These are phyloP conservation scores for Tulasnella sp. DNA, from an alignment of 768 basidiomycete species.

Conservation along the genomic window DNA sequence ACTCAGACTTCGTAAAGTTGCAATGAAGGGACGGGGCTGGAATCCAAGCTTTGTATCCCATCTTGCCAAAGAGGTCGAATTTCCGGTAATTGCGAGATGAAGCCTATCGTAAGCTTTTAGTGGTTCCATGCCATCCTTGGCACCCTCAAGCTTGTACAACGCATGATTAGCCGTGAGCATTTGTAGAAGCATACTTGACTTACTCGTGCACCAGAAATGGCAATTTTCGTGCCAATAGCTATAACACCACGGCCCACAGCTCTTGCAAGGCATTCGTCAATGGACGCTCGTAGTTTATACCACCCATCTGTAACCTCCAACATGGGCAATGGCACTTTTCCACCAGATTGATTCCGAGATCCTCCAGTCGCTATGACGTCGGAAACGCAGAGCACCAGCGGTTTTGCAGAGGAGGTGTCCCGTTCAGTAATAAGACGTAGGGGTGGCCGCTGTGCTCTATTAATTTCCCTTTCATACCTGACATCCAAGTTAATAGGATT, in stretches of 20 bases:
- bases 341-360: conserved; percentile 27
- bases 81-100: conserved; percentile 58
- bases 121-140: conserved; percentile 67
- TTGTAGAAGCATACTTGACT: conserved; percentile 21
- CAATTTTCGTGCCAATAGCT: conserved; percentile 69
- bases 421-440: conserved; percentile 70
- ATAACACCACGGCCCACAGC: conserved; percentile 57
- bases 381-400: conserved; percentile 79
- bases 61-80: conserved; percentile 70
- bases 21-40: conserved; percentile 46
- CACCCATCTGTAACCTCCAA: conserved; percentile 96
- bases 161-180: conserved; percentile 6
- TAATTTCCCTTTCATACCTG: conserved; percentile 83
- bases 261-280: conserved; percentile 59
- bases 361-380: conserved; percentile 44
- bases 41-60: conserved; percentile 90
- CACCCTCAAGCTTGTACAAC: conserved; percentile 45
- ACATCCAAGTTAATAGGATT: not conserved
- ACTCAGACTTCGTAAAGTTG: conserved; percentile 65
- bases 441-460: conserved; percentile 63
- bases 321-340: conserved; percentile 36
- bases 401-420: conserved; percentile 63
- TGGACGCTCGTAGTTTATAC: conserved; percentile 70
- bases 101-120: conserved; percentile 65
- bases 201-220: conserved; percentile 66